Base-by-base conservation (phyloP, 108 stramenopile genomes). In the Skeletonema grethae region DNA sequence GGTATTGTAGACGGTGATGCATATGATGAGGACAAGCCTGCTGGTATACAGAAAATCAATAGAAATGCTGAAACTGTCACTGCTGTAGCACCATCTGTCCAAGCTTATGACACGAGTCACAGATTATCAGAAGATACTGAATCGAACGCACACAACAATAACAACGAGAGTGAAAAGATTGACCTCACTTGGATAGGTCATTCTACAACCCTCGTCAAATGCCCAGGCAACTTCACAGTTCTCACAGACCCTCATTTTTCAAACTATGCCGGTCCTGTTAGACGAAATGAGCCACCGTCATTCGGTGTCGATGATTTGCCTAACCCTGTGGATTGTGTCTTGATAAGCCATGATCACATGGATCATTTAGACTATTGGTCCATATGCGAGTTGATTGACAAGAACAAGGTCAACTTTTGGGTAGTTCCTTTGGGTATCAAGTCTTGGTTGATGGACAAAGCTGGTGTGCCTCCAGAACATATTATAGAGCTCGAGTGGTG, bases 401-500 rank as follows among this genome's bases (percentile, higher is more conserved):
- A 67, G 32, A 70, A 70, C 10, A 72, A 75, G 63, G 86, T 91
- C 2, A 43, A 79, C 13, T 66, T 63, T 35, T 92, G 90, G 93
- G 67, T 92, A 11, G 93, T 94, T 9, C 96, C 96, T 0, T 48
- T 88, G 38, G 96, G 96, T 11, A 88, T 92, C 55, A 82, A 77
- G 34, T 70, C 69, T 10, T 92, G 90, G 90, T 69, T 96, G 38
- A 66, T 84, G 18, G 79, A 84, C 22, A 77, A 87, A 31, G 78
- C 84, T 45, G 82, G 79, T 7, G 73, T 96, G 28, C 46, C 45
- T 34, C 58, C 76, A 7, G 63, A 88, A 9, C 36, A 71, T 28
- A 91, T 96, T 67, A 60, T 87, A 13, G 96, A 98, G 72, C 45
- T 98, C 57, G 81, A 84, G 65, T 98, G 97, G 97, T 98, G 97